A percentile compares a stretch with the other conserved stretches of the same genome.
Evolutionary conservation across 768 basidiomycete species (phyloP).

Genomic region (Lactifluus hygrophoroides): DNA sequence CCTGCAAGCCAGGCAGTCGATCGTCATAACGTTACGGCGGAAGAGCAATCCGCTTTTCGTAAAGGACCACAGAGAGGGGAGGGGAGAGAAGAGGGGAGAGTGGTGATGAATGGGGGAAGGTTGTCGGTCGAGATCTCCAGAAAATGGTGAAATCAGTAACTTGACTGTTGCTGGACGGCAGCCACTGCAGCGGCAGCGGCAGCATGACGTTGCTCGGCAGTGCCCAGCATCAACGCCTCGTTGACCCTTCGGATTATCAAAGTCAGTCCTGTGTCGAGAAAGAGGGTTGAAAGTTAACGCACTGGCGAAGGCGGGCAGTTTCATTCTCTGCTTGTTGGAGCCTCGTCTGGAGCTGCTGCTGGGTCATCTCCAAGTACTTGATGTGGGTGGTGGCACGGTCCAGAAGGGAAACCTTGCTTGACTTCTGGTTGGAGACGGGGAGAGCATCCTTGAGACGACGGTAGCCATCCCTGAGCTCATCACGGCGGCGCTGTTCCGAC

Average conservation of each 20-base stretch:
- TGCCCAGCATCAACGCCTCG: conserved; percentile 83
- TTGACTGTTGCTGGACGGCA: conserved; percentile 38
- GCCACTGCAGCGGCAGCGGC: conserved; percentile 48
- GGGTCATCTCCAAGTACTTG: conserved; percentile 76
- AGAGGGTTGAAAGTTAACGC: no score
- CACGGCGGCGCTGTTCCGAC: conserved; percentile 85
- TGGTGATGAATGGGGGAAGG: neutral
- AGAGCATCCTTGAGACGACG: conserved; percentile 84
- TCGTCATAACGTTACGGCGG: conserved; percentile 19
- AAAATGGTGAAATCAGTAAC: conserved; percentile 35
- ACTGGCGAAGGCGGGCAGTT: conserved; percentile 68
- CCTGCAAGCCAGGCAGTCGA: conserved; percentile 23
- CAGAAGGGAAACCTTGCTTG: conserved; percentile 84
- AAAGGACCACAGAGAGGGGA: conserved; percentile 16
- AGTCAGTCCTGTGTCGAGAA: conserved; percentile 1
- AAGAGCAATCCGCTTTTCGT: conserved; percentile 21
- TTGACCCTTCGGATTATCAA: conserved; percentile 47
- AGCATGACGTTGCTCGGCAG: conserved; percentile 63
- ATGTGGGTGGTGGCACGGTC: conserved; percentile 86
- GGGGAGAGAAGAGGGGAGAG: neutral
- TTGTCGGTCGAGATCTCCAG: neutral
- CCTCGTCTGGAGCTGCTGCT: conserved; percentile 63
- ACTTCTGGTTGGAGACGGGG: conserved; percentile 85
- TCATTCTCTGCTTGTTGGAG: conserved; percentile 74
- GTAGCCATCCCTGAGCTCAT: conserved; percentile 90